These are phyloP conservation scores for Ophidiomyces ophidiicola DNA, from an alignment of 2,329 filamentous ascomycete genomes.

Conservation along the genomic window DNA sequence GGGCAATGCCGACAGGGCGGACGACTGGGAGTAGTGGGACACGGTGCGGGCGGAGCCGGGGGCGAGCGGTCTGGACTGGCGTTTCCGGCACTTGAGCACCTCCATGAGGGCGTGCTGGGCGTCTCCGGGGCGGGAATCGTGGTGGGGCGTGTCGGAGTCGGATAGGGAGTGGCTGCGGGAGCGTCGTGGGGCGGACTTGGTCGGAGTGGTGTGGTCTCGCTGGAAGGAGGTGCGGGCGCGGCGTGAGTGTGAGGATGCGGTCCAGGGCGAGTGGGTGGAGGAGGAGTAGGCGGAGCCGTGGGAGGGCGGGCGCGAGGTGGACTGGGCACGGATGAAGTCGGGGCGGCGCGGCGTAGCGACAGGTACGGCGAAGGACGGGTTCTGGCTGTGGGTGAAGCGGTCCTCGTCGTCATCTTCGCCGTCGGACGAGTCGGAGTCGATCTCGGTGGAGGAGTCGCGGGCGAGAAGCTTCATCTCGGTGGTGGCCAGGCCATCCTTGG, in stretches of 20 bases:
- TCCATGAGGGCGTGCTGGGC: conserved; percentile 38
- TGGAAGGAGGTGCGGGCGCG: no score
- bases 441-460: conserved; percentile 34
- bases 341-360: conserved; percentile 22
- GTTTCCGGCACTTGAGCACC: conserved; percentile 25
- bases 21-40: no score
- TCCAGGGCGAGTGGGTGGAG: conserved; percentile 31
- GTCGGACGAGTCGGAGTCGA: conserved; percentile 29
- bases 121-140: conserved; percentile 25
- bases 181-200: conserved; percentile 28
- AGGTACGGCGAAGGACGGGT: conserved; percentile 31
- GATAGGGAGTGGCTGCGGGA: conserved; percentile 17
- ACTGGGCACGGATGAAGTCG: conserved; percentile 25
- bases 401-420: conserved; percentile 32
- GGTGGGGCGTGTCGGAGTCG: conserved; percentile 17
- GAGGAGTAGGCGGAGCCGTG: conserved; percentile 35
- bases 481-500: conserved; percentile 38
- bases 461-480: conserved; percentile 33
- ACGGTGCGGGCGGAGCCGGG: conserved; percentile 23
- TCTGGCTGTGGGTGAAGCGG: conserved; percentile 27
- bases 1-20: conserved; percentile 23
- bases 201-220: conserved; percentile 29
- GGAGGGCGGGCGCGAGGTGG: conserved; percentile 30
- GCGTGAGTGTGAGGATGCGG: conserved; percentile 10
- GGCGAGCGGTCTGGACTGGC: conserved; percentile 18